A percentile compares a stretch with the other conserved stretches of the same genome.
phyloP scores from a whole-genome alignment of 2,329 filamentous ascomycete species.

The Tolypocladium capitatum region DNA sequence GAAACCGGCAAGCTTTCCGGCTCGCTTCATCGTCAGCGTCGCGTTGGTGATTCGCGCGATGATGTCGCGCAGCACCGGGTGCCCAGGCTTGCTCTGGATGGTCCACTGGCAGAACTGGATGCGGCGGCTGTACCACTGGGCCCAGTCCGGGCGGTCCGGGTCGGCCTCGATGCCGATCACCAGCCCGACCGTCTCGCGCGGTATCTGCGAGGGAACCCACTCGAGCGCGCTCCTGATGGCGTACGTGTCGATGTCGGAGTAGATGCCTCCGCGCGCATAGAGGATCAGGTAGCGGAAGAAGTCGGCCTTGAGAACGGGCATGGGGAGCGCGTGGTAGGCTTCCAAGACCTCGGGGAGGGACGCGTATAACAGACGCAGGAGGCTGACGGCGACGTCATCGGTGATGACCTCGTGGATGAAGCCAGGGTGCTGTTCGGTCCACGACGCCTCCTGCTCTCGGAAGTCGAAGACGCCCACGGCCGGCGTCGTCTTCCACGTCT shows the following conservation, averaged over 20 bases:
- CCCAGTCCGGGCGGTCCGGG: slow-evolving; percentile 84
- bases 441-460: slow-evolving; percentile 74
- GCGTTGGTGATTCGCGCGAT: slow-evolving; percentile 77
- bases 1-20: slow-evolving; percentile 47
- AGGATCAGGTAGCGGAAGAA: slow-evolving; percentile 65
- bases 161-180: slow-evolving; percentile 95
- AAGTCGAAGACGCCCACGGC: slow-evolving; percentile 66
- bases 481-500: slow-evolving; percentile 90
- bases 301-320: slow-evolving; percentile 66
- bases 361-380: slow-evolving; percentile 78
- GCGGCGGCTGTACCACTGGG: slow-evolving; percentile 86
- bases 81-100: slow-evolving; percentile 87
- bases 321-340: slow-evolving; percentile 59
- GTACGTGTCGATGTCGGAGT: slow-evolving; percentile 84
- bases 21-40: slow-evolving; percentile 59
- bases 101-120: slow-evolving; percentile 99
- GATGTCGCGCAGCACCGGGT: slow-evolving; percentile 79
- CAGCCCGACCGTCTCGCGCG: slow-evolving; percentile 66
- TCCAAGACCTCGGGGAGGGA: slow-evolving; percentile 67
- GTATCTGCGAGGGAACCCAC: slow-evolving; percentile 73
- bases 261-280: slow-evolving; percentile 50
- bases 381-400: slow-evolving; percentile 69
- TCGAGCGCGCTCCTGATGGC: slow-evolving; percentile 72
- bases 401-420: slow-evolving; percentile 96
- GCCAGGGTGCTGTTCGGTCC: slow-evolving; percentile 73